Evolutionary conservation across 2,329 filamentous ascomycete genomes (phyloP), one percentile per base, ranked within the genome.

Genomic region (Epichloe brachyelytri): DNA sequence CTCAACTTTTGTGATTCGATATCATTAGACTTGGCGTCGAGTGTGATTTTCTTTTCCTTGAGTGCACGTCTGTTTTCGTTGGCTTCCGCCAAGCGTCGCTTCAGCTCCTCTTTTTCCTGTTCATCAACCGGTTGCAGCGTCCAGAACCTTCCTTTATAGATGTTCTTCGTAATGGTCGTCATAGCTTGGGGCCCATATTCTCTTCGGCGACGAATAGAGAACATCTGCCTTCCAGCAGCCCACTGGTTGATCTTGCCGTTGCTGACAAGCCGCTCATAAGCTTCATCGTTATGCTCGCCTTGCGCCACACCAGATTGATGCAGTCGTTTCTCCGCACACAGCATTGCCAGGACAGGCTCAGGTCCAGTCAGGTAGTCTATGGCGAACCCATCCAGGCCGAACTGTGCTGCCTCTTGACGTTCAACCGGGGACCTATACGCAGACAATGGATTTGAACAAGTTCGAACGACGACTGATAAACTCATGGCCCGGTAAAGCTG

Each of bases 281-380:
- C 82, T 39, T 77, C 72, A 34, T 86, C 78, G 2, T 66, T 78
- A 36, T 90, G 79, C 10, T 87, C 80, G 5, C 64, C 65, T 14
- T 82, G 69, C 15, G 78, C 73, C 43, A 91, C 76, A 0, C 80
- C 88, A 5, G 83, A 83, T 26, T 72, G 70, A 59, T 95, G 81
- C 6, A 96, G 66, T 49, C 71, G 76, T 52, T 77, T 79, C 57
- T 86, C 83, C 12, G 81, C 77, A 65, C 89, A 96, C 20, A 98
- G 77, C 85, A 95, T 93, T 6, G 88, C 85, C 36, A 97, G 70
- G 1, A 98, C 87, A 2, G 86, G 78, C 1, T 84, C 81, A 0
- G 94, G 94, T 0, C 91, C 93, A 36, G 83, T 76, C 5, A 98
- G 63, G 53, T 78, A 87, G 61, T 97, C 86, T 26, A 86, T 74